phyloP scores from a whole-genome alignment of 352 stramenopile species.

The Phytophthora nicotianae region DNA sequence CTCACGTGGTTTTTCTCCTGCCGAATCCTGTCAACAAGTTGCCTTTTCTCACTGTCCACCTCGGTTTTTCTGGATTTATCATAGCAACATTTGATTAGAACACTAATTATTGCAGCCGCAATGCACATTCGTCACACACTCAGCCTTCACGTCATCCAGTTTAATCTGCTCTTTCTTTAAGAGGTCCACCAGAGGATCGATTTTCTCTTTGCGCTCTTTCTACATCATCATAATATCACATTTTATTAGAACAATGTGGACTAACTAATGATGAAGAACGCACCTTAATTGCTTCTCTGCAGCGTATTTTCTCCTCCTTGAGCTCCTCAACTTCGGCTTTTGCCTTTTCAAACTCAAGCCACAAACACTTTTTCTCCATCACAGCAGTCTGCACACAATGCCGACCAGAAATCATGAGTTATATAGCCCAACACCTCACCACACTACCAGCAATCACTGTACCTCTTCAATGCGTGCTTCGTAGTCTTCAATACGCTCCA shows the following conservation, averaged over 20 bases:
- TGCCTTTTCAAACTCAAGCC: conserved; percentile 83
- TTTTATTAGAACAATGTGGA: too few relatives aligned
- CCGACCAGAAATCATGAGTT: background rate
- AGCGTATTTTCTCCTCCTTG: conserved; percentile 70
- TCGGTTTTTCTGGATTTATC: conserved; percentile 50
- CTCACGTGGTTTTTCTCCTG: conserved; percentile 62
- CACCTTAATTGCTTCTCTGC: conserved; percentile 75
- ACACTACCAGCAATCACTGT: background rate
- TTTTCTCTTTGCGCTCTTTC: conserved; percentile 68
- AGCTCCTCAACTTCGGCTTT: conserved; percentile 72
- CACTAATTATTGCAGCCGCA: background rate
- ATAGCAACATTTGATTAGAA: background rate
- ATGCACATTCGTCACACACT: conserved; percentile 40
- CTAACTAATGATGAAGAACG: conserved; percentile 7
- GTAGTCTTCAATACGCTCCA: conserved; percentile 85
- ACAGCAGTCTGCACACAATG: conserved; percentile 57
- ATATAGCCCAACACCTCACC: background rate
- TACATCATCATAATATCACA: too few relatives aligned
- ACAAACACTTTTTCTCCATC: conserved; percentile 89
- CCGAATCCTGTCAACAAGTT: conserved; percentile 69
- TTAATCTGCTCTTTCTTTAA: conserved; percentile 74
- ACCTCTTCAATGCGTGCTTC: conserved; percentile 83
- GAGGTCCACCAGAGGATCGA: conserved; percentile 67
- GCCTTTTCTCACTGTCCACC: conserved; percentile 51
- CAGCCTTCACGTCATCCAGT: conserved; percentile 59